Evolutionary conservation across 2,329 filamentous ascomycete genomes (phyloP), one percentile per base, ranked within the genome.

Genomic region (Exserohilum turcica): DNA sequence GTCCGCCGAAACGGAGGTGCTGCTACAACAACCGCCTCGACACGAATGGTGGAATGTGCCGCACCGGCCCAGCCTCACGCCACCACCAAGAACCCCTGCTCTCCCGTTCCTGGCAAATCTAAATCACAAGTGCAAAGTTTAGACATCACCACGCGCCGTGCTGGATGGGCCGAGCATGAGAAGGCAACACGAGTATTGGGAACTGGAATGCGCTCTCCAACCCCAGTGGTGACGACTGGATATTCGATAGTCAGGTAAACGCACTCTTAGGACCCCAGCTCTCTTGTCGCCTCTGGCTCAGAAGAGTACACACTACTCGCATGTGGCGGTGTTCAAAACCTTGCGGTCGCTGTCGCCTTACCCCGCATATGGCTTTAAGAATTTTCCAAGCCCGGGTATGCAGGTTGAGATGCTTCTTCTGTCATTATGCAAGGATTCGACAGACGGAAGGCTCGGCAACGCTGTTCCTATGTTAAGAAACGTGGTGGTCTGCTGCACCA

Each of bases 361-460:
- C 48, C 38, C 38, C 48, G 35, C 39, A 46, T 28, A 32, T n/a
- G 21, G 9, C 10, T 24, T 12, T 19, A 42, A 36, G 28, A 19
- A 33, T n/a, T 37, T 27, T 43, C 27, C 33, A 47, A 47, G 42
- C 21, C 32, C 32, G 48, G 48, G 38, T 52, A 46, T 32, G 12
- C 13, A 4, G 29, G 18, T 32, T 35, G 6, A 27, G 39, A 45
- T 42, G 48, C 48, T 45, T 52, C 6, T 52, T 39, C 16, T 42
- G 37, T 39, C 37, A 44, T 48, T 29, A 10, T 39, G 37, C 33
- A 37, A 43, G 43, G n/a, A 21, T 40, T 13, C 33, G 28, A 4
- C 10, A 19, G 35, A 21, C 42, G 52, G 52, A 58, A 58, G n/a
- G 37, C 37, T 52, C 44, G 56, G 52, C 47, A 58, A 58, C 45